phyloP scores from a whole-genome alignment of 2,329 filamentous ascomycete species.

The Tolypocladium ovalisporum region DNA sequence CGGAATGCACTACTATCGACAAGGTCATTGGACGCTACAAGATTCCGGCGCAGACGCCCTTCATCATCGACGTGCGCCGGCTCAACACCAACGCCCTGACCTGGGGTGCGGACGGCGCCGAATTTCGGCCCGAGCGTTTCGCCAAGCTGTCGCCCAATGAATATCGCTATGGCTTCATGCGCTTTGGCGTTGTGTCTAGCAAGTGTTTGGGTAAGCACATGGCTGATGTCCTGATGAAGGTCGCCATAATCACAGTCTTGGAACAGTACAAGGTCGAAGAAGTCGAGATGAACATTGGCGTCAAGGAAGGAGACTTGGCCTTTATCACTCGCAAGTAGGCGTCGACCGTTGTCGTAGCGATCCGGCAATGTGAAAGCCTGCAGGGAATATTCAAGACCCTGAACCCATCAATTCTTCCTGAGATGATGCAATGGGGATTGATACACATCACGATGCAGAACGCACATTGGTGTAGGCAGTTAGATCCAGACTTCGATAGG shows the following conservation, averaged over 20 bases:
- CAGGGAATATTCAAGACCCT: too few relatives aligned
- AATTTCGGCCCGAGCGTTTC: not conserved
- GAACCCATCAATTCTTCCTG: not conserved
- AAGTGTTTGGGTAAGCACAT: not conserved
- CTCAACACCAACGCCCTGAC: not conserved
- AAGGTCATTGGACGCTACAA: not conserved
- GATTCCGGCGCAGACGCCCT: not conserved
- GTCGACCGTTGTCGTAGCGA: not conserved
- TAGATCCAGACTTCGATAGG: too few relatives aligned
- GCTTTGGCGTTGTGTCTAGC: not conserved
- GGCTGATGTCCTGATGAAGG: not conserved
- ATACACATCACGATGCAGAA: not conserved
- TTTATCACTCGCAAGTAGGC: not conserved
- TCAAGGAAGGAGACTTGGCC: not conserved
- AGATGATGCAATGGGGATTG: not conserved
- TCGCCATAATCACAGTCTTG: not conserved
- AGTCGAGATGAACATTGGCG: not conserved
- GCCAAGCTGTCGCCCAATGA: not conserved
- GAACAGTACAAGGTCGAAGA: not conserved
- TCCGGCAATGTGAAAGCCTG: not conserved
- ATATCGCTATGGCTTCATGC: not conserved
- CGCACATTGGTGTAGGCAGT: too few relatives aligned
- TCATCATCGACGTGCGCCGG: not conserved
- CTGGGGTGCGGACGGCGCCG: not conserved
- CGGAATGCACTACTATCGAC: not conserved